Evolutionary conservation across 805 yeast species (phyloP).

Genomic region (Candida orba): DNA sequence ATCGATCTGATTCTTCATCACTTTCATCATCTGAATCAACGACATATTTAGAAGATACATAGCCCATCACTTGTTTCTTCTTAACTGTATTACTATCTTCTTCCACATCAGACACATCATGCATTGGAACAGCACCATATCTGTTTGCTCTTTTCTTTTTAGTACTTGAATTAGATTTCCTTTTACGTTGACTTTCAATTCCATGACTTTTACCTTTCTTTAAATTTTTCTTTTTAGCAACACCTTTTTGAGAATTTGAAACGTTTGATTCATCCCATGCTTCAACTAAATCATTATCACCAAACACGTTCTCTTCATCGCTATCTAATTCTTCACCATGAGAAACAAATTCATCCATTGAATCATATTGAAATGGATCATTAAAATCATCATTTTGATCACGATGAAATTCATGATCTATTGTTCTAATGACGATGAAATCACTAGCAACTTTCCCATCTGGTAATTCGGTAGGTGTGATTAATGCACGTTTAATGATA

Average conservation of each 20-base stretch:
- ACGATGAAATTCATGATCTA: slow-evolving; percentile 16
- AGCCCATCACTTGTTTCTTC: neutral
- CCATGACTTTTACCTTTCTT: slow-evolving; percentile 1
- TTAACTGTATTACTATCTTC: slow-evolving; percentile 1
- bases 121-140: slow-evolving; percentile 18
- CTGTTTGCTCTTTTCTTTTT: slow-evolving; percentile 11
- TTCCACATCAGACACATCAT: slow-evolving; percentile 29
- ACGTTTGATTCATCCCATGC: slow-evolving; percentile 8
- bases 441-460: slow-evolving; percentile 29
- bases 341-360: slow-evolving; percentile 25
- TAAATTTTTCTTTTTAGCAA: slow-evolving; percentile 14
- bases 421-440: slow-evolving; percentile 23
- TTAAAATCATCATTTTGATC: slow-evolving; percentile 22
- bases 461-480: slow-evolving; percentile 28
- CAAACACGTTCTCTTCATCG: slow-evolving; percentile 26
- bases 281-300: slow-evolving; percentile 15
- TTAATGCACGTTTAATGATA: slow-evolving; percentile 36
- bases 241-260: slow-evolving; percentile 12
- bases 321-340: slow-evolving; percentile 20
- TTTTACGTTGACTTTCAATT: neutral
- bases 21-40: slow-evolving; percentile 58
- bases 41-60: slow-evolving; percentile 46
- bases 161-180: neutral
- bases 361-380: slow-evolving; percentile 23
- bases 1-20: slow-evolving; percentile 46